Base-by-base conservation (phyloP, 2,329 filamentous ascomycete genomes). In the Pseudopyricularia cyperi region DNA sequence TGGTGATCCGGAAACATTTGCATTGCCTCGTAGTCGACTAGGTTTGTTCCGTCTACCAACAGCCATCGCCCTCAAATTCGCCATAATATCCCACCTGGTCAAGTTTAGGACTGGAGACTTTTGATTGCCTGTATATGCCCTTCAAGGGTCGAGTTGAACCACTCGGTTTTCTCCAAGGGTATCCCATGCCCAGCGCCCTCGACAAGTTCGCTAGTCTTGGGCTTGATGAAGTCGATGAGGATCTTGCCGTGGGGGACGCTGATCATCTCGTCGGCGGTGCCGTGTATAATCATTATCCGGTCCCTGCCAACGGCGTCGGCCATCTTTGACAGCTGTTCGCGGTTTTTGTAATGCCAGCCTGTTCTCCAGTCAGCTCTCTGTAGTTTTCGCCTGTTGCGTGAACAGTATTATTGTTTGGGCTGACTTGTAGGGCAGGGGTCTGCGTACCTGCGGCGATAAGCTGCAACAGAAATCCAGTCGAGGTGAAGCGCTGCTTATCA, bases 231-330 rank as follows among this genome's bases (percentile, higher is more conserved):
- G 50, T 79, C 72, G 53, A 85, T 79, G 57, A 95, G 66, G 64
- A 83, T 77, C 61, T 79, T 69, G 0, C 80, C 88, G 62, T 93
- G 86, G 6, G 75, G 75, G 48, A 83, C 72, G 4, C 77, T 79
- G 58, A 95, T 84, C 85, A 95, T 89, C n/a, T 73, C 71, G 66
- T 95, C 89, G 9, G 67, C 67, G 1, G 76, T 82, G 7, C 89
- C 89, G 65, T 95, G 89, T 57, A 91, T 65, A 5, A 95, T 78
- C 59, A 87, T 66, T 57, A 95, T 90, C 32, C 88, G 71, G 57
- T 84, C 77, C 51, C 86, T 74, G 0, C 87, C 87, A 1, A 95
- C 76, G 28, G 65, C 68, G 57, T 89, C 80, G 0, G 76, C 85
- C 56, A 95, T 71, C 55, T 75, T 69, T 57, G 68, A 68, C 46